Base-by-base conservation (phyloP, 73 alveolate species). In the Chromera velia region DNA sequence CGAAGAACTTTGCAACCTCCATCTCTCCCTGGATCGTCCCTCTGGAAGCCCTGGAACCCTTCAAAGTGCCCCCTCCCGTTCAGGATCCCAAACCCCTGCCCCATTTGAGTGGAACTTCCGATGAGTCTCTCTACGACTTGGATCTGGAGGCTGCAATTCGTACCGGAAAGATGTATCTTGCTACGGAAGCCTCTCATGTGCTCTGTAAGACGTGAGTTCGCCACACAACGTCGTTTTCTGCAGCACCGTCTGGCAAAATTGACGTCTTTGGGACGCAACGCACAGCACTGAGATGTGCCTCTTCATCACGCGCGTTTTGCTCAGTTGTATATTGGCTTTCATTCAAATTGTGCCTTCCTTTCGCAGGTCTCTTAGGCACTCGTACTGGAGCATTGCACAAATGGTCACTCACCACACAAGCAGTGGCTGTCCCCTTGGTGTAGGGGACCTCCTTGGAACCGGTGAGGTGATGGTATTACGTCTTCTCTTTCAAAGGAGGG, bases 1-100 rank as follows among this genome's bases (percentile, higher is more conserved):
- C 68, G 26, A 17, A 1, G 68, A 17, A 7, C 27, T 22, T 49
- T 1, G 97, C 96, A 13, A 93, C 95, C 0, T 80, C 95, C 28
- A 88, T 93, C 26, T 93, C 98, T n/a, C 96, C 98, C 4, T 93
- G 98, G 98, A 85, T 93, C 71, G 92, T 94, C 55, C 87, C 98
- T 0, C 80, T 88, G 6, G 98, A 92, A 66, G 98, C 98, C 1
- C 86, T 94, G 75, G 98, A 86, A 32, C 96, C 97, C 30, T 91
- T 89, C 87, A 89, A 87, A 33, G 85, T 81, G 64, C 64, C 82
- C 32, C 87, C 93, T 0, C 93, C 95, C 18, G 90, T 75, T 1
- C 87, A 91, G 84, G 95, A 91, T 72, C 99, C 99, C 1, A 90
- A 88, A 75, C 99, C 99, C 6, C 84, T 94, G 31, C 93, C 94